Conservation (phyloP, 1,284 basidiomycete species). For the Marasmius fiardii region DNA sequence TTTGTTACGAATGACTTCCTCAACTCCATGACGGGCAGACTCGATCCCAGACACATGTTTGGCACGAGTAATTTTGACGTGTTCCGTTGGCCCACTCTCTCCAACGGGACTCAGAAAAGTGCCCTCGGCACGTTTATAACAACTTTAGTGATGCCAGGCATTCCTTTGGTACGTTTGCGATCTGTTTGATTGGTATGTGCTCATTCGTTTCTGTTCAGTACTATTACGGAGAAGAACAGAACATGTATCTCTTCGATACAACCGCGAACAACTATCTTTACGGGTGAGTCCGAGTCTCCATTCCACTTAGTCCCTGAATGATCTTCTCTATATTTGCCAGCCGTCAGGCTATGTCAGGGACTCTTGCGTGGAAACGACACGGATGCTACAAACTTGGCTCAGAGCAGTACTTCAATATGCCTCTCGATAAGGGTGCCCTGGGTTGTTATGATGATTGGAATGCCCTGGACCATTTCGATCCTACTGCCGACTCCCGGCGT, state of each 20-base stretch:
- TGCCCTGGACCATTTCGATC: constrained; percentile 89
- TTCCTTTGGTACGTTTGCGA: constrained; percentile 58
- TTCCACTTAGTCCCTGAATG: too few species aligned
- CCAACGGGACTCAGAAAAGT: constrained; percentile 77
- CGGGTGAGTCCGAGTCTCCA: too few species aligned
- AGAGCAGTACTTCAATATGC: constrained; percentile 88
- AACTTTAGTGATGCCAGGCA: constrained; percentile 81
- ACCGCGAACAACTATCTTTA: constrained; percentile 85
- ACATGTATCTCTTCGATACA: constrained; percentile 82
- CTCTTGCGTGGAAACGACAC: constrained; percentile 85
- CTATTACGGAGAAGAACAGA: constrained; percentile 89
- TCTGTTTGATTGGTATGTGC: neutral
- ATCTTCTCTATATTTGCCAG: too few species aligned
- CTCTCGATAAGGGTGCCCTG: constrained; percentile 69
- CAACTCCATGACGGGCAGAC: constrained; percentile 59
- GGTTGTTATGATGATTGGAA: constrained; percentile 89
- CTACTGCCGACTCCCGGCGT: constrained; percentile 73
- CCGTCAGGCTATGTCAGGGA: constrained; percentile 87
- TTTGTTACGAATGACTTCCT: constrained; percentile 84
- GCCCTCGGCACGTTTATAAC: constrained; percentile 77
- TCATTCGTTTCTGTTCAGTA: constrained; percentile 34
- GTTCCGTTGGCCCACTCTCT: constrained; percentile 86
- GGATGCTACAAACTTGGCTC: constrained; percentile 89
- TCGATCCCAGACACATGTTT: constrained; percentile 87
- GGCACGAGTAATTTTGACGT: constrained; percentile 92